Percentiles rank a stretch among this genome's conserved stretches.
phyloP scores from a whole-genome alignment of 2,329 filamentous ascomycete species.

The Scleromitrula shiraiana region DNA sequence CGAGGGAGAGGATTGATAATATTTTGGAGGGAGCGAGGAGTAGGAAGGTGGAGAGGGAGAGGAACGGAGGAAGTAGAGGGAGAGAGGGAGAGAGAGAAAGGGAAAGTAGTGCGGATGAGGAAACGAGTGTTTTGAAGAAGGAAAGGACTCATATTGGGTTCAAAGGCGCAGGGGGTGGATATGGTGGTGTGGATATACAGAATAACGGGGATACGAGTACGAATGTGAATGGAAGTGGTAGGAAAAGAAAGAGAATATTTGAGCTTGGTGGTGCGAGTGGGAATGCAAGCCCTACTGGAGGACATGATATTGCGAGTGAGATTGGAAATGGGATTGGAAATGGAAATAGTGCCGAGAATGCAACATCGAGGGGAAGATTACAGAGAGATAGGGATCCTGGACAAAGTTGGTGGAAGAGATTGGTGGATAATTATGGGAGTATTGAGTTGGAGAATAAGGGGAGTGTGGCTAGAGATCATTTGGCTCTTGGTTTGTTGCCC shows the following conservation, averaged over 20 bases:
- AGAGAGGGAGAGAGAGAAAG: neutral
- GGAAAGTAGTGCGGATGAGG: constrained; percentile 30
- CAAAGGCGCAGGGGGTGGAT: neutral
- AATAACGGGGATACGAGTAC: neutral
- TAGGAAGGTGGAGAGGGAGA: constrained; percentile 12
- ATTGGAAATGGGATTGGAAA: constrained; percentile 11
- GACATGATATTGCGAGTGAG: too few relatives aligned
- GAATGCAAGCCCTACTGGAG: too few relatives aligned
- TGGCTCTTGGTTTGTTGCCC: constrained; percentile 58
- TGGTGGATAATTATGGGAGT: constrained; percentile 38
- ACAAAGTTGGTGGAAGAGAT: constrained; percentile 47
- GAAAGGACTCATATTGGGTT: constrained; percentile 10
- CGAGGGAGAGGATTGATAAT: constrained; percentile 16
- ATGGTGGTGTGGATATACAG: constrained; percentile 13
- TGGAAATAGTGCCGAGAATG: constrained; percentile 14
- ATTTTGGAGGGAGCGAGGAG: constrained; percentile 21
- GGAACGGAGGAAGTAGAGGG: neutral
- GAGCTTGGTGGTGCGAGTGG: constrained; percentile 13
- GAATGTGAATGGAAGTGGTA: neutral
- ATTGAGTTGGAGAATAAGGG: constrained; percentile 82
- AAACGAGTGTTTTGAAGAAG: constrained; percentile 33
- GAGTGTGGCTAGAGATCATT: constrained; percentile 72
- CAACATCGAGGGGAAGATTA: constrained; percentile 9
- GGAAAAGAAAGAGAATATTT: constrained; percentile 16
- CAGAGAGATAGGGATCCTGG: constrained; percentile 25